Evolutionary conservation across 768 basidiomycete genomes (phyloP).

Genomic region (Cystofilobasidium bisporidii): DNA sequence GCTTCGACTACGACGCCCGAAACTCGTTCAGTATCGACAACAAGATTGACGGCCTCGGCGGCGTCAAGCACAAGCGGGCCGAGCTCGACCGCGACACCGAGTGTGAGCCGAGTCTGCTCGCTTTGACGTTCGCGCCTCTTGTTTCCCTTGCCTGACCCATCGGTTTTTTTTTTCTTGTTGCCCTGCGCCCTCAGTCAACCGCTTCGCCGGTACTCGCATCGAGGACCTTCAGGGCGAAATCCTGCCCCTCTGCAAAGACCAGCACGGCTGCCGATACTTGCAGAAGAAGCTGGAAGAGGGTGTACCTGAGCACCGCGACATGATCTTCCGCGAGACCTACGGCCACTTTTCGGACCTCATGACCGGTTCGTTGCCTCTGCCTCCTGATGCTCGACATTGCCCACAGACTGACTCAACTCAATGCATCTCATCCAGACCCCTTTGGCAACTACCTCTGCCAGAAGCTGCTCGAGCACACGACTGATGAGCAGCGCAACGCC

Average conservation of each 20-base stretch:
- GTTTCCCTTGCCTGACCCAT: neutral
- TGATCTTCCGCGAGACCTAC: slow-evolving; percentile 98
- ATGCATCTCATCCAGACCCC: slow-evolving; percentile 53
- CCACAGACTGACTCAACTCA: neutral
- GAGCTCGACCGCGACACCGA: slow-evolving; percentile 67
- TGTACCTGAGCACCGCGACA: slow-evolving; percentile 87
- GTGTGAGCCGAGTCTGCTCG: slow-evolving; percentile 45
- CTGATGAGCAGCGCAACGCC: slow-evolving; percentile 90
- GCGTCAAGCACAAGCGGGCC: slow-evolving; percentile 87
- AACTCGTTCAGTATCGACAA: slow-evolving; percentile 52
- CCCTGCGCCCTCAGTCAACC: slow-evolving; percentile 57
- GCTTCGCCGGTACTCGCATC: slow-evolving; percentile 87
- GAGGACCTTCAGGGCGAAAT: slow-evolving; percentile 96
- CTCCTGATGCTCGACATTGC: slow-evolving; percentile 21
- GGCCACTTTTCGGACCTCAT: slow-evolving; percentile 95
- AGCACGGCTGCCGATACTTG: slow-evolving; percentile 94
- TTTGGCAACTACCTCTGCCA: slow-evolving; percentile 99
- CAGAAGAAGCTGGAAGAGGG: slow-evolving; percentile 99
- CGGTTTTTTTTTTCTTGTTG: too few relatives aligned
- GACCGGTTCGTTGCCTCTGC: slow-evolving; percentile 56
- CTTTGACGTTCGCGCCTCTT: neutral
- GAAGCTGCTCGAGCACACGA: slow-evolving; percentile 90
- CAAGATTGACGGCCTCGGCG: slow-evolving; percentile 83
- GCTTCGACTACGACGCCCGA: slow-evolving; percentile 38
- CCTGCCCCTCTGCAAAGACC: slow-evolving; percentile 88